Evolutionary conservation across 2,329 filamentous ascomycete genomes (phyloP).

Genomic region (Ophiostoma angusticollis): DNA sequence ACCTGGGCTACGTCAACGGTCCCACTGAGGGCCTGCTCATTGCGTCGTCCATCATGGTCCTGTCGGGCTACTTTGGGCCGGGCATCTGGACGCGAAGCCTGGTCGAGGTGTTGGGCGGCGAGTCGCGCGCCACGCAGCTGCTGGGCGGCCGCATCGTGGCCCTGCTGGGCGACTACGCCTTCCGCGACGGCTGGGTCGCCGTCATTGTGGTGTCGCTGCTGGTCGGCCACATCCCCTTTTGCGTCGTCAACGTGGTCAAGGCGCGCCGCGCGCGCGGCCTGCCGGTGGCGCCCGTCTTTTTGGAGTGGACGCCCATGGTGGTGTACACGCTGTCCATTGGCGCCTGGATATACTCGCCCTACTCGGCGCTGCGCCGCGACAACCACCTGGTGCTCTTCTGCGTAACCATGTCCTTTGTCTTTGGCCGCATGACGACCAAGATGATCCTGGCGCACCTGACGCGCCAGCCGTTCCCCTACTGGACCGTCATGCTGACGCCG

Average conservation of each 20-base stretch:
- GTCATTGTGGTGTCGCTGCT: constrained; percentile 54
- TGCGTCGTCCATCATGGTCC: constrained; percentile 71
- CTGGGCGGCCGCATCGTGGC: constrained; percentile 38
- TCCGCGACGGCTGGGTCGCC: constrained; percentile 79
- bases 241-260: constrained; percentile 70
- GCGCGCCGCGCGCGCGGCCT: constrained; percentile 61
- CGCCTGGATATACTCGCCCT: constrained; percentile 80
- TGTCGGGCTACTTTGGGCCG: constrained; percentile 79
- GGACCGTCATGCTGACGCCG: constrained; percentile 82
- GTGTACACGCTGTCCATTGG: constrained; percentile 64
- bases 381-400: constrained; percentile 90
- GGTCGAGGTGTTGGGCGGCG: constrained; percentile 51
- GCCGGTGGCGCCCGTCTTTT: constrained; percentile 68
- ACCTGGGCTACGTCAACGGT: constrained; percentile 92
- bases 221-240: constrained; percentile 71
- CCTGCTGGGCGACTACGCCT: constrained; percentile 56
- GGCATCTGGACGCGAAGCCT: constrained; percentile 74
- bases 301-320: constrained; percentile 87
- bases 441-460: constrained; percentile 96
- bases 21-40: constrained; percentile 91
- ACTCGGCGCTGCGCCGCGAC: constrained; percentile 66
- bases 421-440: constrained; percentile 96
- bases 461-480: constrained; percentile 87
- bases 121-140: constrained; percentile 13
- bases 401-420: constrained; percentile 89